phyloP scores from a whole-genome alignment of 768 basidiomycete genomes.

The Naganishia vaughanmartiniae region DNA sequence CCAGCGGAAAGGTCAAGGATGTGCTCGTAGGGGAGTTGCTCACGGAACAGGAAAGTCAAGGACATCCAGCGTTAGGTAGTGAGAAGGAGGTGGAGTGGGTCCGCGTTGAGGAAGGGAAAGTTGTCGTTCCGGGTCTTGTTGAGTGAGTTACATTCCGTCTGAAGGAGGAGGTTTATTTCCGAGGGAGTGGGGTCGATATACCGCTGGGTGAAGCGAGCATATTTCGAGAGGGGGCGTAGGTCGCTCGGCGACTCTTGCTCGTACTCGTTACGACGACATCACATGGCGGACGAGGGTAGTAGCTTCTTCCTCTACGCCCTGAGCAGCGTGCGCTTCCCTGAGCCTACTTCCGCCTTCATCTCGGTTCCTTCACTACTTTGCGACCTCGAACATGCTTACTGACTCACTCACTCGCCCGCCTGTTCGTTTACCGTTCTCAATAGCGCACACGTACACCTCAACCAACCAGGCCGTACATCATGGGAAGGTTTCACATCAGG shows the following conservation, averaged over 20 bases:
- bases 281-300: too few relatives aligned
- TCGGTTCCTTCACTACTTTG: too few relatives aligned
- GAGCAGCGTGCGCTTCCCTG: too few relatives aligned
- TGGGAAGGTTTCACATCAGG: slow-evolving; percentile 95
- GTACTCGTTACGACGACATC: too few relatives aligned
- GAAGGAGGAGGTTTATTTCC: too few relatives aligned
- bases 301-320: too few relatives aligned
- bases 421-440: neutral
- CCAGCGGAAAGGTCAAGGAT: slow-evolving; percentile 63
- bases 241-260: neutral
- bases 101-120: slow-evolving; percentile 62
- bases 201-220: too few relatives aligned
- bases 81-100: slow-evolving; percentile 48
- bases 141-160: slow-evolving; percentile 60
- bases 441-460: slow-evolving; percentile 72
- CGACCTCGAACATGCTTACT: too few relatives aligned
- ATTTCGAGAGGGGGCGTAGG: neutral
- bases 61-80: slow-evolving; percentile 45
- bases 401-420: too few relatives aligned
- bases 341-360: too few relatives aligned
- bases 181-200: too few relatives aligned
- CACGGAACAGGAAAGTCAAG: neutral
- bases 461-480: slow-evolving; percentile 85
- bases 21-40: slow-evolving; percentile 54
- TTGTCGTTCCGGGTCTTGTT: slow-evolving; percentile 73